Evolutionary conservation across 2,329 filamentous ascomycete species (phyloP).

Genomic region (Penicillium sp.): DNA sequence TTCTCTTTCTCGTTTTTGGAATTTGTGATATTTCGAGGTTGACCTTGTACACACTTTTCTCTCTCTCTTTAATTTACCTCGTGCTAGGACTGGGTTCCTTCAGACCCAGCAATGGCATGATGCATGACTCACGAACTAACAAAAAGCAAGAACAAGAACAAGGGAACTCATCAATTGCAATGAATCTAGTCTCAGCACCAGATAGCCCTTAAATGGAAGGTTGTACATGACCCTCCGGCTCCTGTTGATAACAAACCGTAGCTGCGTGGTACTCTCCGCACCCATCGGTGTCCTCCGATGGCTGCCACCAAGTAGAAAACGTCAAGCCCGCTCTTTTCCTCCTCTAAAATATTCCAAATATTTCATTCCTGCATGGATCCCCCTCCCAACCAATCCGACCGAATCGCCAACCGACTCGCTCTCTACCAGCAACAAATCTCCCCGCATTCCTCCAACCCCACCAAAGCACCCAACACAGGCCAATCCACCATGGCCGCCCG

Average conservation of each 20-base stretch:
- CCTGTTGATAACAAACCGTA: conserved; percentile 10
- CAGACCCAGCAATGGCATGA: too few species aligned
- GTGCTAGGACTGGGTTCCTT: too few species aligned
- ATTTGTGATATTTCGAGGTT: too few species aligned
- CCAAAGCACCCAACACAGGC: too few species aligned
- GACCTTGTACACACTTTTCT: too few species aligned
- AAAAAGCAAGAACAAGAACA: too few species aligned
- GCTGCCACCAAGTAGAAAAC: conserved; percentile 23
- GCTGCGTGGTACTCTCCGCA: conserved; percentile 27
- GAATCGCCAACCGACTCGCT: conserved; percentile 34
- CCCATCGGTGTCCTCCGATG: conserved; percentile 41
- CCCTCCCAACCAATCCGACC: conserved; percentile 22
- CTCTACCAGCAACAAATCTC: conserved; percentile 38
- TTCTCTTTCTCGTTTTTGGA: too few species aligned
- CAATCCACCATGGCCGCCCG: conserved; percentile 35
- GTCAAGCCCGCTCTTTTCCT: background rate
- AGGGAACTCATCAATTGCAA: too few species aligned
- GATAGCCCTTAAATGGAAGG: background rate
- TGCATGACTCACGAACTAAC: too few species aligned
- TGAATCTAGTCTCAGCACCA: too few species aligned
- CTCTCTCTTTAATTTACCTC: background rate
- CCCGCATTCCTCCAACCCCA: conserved; percentile 1
- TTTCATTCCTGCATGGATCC: conserved; percentile 23
- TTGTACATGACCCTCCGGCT: background rate
- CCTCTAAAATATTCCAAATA: background rate